Evolutionary conservation across 495 filamentous ascomycete species (phyloP).

Genomic region (Annulohypoxylon nitens): DNA sequence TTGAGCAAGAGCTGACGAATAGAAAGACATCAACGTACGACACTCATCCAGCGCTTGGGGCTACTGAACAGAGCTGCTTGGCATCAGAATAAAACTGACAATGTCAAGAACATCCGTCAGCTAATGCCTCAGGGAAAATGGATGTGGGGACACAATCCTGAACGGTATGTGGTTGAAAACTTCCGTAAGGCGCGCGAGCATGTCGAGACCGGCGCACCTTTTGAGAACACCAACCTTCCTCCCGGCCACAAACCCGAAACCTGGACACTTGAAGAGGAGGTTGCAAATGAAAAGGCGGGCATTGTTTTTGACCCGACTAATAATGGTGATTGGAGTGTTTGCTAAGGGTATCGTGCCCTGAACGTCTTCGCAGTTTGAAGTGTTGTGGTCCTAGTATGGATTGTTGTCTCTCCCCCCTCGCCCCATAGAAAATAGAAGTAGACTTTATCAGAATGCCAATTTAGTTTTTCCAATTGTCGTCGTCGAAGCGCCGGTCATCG

Average conservation of each 20-base stretch:
- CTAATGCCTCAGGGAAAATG: not conserved
- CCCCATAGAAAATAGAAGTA: not conserved
- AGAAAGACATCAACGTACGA: not conserved
- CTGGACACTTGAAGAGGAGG: not conserved
- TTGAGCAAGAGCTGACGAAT: not conserved
- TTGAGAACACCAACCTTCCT: slow-evolving; percentile 1
- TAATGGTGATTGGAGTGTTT: not conserved
- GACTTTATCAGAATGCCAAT: not conserved
- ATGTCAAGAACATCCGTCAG: not conserved
- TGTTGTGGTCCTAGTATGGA: not conserved
- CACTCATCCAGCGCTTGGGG: not conserved
- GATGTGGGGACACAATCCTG: slow-evolving; percentile 2
- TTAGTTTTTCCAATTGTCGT: not conserved
- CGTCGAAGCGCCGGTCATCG: not conserved
- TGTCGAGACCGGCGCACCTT: not conserved
- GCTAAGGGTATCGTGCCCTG: not conserved
- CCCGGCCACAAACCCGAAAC: not conserved
- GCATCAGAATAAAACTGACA: not conserved
- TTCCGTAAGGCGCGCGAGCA: not conserved
- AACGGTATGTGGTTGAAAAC: not conserved
- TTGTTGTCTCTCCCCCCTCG: not conserved
- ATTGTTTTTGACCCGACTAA: not conserved
- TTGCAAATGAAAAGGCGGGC: not conserved
- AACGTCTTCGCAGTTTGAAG: not conserved
- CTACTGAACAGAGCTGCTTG: not conserved